Evolutionary conservation across 768 basidiomycete species (phyloP), one percentile per base, ranked within the genome.

Genomic region (Pulveroboletus sp.): DNA sequence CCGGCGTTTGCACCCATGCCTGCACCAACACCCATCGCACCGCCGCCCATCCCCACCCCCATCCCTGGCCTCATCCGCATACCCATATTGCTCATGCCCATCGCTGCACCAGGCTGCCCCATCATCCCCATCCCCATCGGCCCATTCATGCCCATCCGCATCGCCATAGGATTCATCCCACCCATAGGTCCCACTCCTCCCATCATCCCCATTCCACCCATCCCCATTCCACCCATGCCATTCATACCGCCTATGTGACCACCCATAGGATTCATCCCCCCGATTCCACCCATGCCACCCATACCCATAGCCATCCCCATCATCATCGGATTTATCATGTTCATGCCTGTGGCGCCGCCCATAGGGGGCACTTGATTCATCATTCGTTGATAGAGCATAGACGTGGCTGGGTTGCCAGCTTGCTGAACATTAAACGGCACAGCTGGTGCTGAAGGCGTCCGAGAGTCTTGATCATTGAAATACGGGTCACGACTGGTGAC

Each of bases 231-330:
- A 8, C 43, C 44, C 52, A 58, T 43, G 3, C 57, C 57, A 3
- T 47, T 52, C 61, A 64, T 57, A 8, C 60, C 66, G 39, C 39
- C 57, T 49, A 62, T 47, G 17, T 45, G 49, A 6, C 54, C 47
- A 5, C 55, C 50, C 51, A 63, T 52, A 11, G 50, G 59, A 53
- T 69, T 61, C 68, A 71, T 71, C 41, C 54, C 60, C 0, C 42
- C 62, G 67, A 76, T 72, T 7, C 59, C 61, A 1, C 57, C 57
- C 63, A 68, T 64, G 32, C 73, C 73, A 17, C 71, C 70, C 76
- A 77, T 77, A 0, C 72, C 73, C 70, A 73, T 74, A 10, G 67
- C 71, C 76, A 78, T 75, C 11, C 73, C 73, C 66, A 74, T 73
- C 65, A 69, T 71, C 66, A 68, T 69, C 63, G 78, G 70, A 40